phyloP scores from a whole-genome alignment of 176 grass and related monocot genomes.

The Saccharum officinarum region DNA sequence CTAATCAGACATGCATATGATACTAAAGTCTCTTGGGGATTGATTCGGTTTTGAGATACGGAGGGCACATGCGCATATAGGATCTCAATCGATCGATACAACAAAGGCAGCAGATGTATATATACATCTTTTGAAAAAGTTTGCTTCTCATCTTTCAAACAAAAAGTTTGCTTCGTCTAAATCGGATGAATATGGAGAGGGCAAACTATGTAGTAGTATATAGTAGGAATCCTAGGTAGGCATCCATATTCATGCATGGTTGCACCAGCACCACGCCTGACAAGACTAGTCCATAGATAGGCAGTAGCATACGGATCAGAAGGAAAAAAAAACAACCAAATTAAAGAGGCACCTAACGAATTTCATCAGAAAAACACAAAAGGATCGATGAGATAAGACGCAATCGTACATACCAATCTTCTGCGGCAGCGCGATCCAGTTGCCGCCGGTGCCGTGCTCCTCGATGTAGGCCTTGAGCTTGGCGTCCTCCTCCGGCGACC shows the following conservation, averaged over 20 bases:
- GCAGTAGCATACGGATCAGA: not conserved
- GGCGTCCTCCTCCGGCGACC: conserved; percentile 95
- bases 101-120: not conserved
- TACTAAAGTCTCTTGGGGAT: not conserved
- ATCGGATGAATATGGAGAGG: conserved; percentile 6
- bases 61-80: not conserved
- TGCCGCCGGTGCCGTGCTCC: conserved; percentile 79
- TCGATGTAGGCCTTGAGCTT: conserved; percentile 95
- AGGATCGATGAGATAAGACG: not conserved
- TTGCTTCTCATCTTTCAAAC: not conserved
- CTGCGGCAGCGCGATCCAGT: conserved; percentile 98
- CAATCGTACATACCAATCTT: conserved; percentile 70
- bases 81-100: not conserved
- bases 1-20: not conserved
- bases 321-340: not conserved
- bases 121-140: not conserved
- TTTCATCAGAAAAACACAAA: not conserved
- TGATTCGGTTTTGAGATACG: not conserved
- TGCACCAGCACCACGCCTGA: conserved; percentile 28
- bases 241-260: not conserved
- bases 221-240: not conserved
- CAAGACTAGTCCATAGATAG: not conserved
- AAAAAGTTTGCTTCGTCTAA: not conserved
- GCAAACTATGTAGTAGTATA: not conserved
- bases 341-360: not conserved